A percentile compares a stretch with the other conserved stretches of the same genome.
phyloP scores from a whole-genome alignment of 768 basidiomycete species.

The Termitomyces heimii region DNA sequence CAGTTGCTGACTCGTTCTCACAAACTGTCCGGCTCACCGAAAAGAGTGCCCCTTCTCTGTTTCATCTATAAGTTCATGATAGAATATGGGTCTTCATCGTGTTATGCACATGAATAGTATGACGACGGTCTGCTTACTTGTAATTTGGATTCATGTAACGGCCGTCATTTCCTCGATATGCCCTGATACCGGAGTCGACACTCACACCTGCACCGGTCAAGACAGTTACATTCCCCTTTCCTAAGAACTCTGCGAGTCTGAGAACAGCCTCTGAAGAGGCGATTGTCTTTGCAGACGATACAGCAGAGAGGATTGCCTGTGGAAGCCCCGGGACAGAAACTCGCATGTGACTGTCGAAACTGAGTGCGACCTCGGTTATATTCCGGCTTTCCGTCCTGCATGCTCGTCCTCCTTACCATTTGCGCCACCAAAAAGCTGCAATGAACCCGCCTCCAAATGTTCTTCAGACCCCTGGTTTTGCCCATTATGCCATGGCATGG shows the following conservation, averaged over 20 bases:
- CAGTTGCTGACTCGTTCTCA: background rate
- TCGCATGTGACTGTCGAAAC: slow-evolving; percentile 55
- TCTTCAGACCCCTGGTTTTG: slow-evolving; percentile 75
- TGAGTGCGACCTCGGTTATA: slow-evolving; percentile 15
- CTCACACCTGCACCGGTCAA: slow-evolving; percentile 92
- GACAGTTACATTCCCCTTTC: slow-evolving; percentile 62
- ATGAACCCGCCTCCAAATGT: slow-evolving; percentile 39
- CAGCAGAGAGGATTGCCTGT: slow-evolving; percentile 44
- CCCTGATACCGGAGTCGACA: slow-evolving; percentile 92
- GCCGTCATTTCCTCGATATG: slow-evolving; percentile 87
- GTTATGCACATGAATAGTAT: slow-evolving; percentile 1
- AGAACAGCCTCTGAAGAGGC: slow-evolving; percentile 49
- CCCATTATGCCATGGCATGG: slow-evolving; percentile 79
- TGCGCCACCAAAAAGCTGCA: background rate
- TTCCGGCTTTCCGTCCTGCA: slow-evolving; percentile 7
- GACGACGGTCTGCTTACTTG: slow-evolving; percentile 41
- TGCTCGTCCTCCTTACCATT: background rate
- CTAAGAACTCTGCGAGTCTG: slow-evolving; percentile 59
- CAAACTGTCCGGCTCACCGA: slow-evolving; percentile 38
- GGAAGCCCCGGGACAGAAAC: slow-evolving; percentile 75
- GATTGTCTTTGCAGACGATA: slow-evolving; percentile 28
- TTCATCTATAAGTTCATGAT: slow-evolving; percentile 76
- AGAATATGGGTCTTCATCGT: slow-evolving; percentile 58
- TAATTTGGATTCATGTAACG: slow-evolving; percentile 89
- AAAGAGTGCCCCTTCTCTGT: slow-evolving; percentile 64